These are phyloP conservation scores for Musa acuminata DNA, from an alignment of 176 grass and related monocot species.

Conservation along the genomic window DNA sequence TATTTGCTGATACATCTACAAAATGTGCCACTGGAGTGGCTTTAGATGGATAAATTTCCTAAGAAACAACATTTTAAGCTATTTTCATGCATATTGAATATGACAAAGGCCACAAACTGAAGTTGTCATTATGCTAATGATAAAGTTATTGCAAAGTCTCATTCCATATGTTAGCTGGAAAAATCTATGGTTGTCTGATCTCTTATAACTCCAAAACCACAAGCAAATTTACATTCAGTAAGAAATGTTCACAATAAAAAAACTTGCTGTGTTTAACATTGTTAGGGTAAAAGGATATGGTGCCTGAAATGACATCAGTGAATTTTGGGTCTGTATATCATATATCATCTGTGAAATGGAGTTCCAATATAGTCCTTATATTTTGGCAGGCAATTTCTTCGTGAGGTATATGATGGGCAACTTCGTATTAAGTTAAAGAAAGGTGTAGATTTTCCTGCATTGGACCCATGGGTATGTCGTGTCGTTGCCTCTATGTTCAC, in stretches of 20 bases:
- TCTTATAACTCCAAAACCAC: neutral
- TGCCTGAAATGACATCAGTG: too few species aligned
- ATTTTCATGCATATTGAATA: neutral
- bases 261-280: too few species aligned
- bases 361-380: conserved; percentile 17
- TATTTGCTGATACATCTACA: neutral
- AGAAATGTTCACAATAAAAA: too few species aligned
- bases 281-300: too few species aligned
- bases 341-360: conserved; percentile 1
- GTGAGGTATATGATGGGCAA: conserved; percentile 78
- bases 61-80: neutral
- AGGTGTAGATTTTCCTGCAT: conserved; percentile 64
- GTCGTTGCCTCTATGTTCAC: neutral
- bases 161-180: neutral
- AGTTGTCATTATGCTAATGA: neutral
- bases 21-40: neutral
- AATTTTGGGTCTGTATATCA: neutral
- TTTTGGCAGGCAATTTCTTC: conserved; percentile 67
- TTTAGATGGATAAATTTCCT: neutral
- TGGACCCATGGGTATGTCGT: conserved; percentile 91
- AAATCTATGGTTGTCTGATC: neutral
- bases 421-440: conserved; percentile 66
- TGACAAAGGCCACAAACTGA: neutral
- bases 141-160: neutral
- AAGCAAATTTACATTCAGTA: neutral